Evolutionary conservation across 129 eudicot genomes (phyloP).

Genomic region (Arctium lappa): DNA sequence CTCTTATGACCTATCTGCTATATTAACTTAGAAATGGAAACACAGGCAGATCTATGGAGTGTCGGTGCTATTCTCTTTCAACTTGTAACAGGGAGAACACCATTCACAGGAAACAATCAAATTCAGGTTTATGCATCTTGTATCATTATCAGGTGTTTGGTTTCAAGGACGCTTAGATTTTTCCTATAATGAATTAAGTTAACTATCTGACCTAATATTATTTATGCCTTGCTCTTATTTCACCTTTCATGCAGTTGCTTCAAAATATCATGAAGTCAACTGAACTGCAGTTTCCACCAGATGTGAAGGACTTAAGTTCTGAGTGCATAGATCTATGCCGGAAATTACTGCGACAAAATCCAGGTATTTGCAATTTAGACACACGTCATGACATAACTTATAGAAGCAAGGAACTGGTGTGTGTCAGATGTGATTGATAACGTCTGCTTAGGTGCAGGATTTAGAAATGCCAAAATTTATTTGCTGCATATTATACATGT

Average conservation of each 20-base stretch:
- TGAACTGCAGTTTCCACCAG: constrained; percentile 74
- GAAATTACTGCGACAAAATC: constrained; percentile 66
- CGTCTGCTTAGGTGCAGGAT: too few species aligned
- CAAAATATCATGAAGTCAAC: constrained; percentile 69
- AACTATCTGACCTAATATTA: neutral
- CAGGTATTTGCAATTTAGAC: constrained; percentile 39
- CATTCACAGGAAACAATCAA: constrained; percentile 84
- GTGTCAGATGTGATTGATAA: too few species aligned
- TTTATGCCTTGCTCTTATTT: constrained; percentile 13
- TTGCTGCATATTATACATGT: too few species aligned
- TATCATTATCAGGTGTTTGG: constrained; percentile 7
- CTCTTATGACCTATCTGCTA: neutral
- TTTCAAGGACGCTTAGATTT: constrained; percentile 11
- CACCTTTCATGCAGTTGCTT: constrained; percentile 55
- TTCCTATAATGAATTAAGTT: neutral
- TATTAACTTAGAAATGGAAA: constrained; percentile 34
- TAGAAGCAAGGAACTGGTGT: neutral
- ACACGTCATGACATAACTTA: neutral
- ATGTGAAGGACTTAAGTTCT: constrained; percentile 63
- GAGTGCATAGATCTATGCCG: constrained; percentile 69
- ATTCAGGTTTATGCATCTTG: constrained; percentile 55
- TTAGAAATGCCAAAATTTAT: too few species aligned
- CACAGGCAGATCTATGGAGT: constrained; percentile 99
- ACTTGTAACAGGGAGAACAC: constrained; percentile 93
- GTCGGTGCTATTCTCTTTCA: constrained; percentile 93